phyloP scores from a whole-genome alignment of 1,284 basidiomycete species.

The Flammula alnicola region DNA sequence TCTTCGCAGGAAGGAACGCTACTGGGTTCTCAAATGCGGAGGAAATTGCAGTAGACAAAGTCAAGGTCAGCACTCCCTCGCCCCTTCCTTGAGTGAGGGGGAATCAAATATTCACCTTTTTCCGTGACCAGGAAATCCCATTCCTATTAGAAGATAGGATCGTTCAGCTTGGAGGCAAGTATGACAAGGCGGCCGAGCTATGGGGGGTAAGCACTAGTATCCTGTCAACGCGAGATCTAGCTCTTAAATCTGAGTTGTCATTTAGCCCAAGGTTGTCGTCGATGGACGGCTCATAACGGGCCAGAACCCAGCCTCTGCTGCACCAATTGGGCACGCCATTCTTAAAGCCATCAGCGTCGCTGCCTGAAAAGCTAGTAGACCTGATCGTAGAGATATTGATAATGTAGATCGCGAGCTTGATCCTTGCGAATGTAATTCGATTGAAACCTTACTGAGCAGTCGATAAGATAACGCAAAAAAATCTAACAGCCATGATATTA shows the following conservation, averaged over 20 bases:
- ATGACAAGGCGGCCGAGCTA: conserved; percentile 51
- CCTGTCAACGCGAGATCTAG: not conserved
- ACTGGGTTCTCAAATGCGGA: conserved; percentile 78
- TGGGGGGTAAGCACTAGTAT: conserved; percentile 53
- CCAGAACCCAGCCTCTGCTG: conserved; percentile 72
- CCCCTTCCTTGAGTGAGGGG: not conserved
- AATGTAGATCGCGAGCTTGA: no score
- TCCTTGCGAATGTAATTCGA: no score
- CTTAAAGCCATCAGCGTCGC: conserved; percentile 38
- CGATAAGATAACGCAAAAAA: conserved; percentile 4
- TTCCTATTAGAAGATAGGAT: conserved; percentile 74
- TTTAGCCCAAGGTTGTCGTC: conserved; percentile 44
- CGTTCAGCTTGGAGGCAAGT: conserved; percentile 61
- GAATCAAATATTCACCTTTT: not conserved
- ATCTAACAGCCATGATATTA: conserved; percentile 22
- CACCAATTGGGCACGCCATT: conserved; percentile 52
- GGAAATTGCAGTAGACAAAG: conserved; percentile 54
- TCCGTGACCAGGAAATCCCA: conserved; percentile 49
- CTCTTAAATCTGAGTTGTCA: not conserved
- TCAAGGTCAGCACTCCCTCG: conserved; percentile 32
- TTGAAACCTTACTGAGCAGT: no score
- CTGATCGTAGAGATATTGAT: no score
- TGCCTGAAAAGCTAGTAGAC: no score
- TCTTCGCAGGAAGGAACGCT: conserved; percentile 61
- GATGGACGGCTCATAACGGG: conserved; percentile 58